Evolutionary conservation across 495 filamentous ascomycete genomes (phyloP).

Genomic region (Hypoxylon lenormandii): DNA sequence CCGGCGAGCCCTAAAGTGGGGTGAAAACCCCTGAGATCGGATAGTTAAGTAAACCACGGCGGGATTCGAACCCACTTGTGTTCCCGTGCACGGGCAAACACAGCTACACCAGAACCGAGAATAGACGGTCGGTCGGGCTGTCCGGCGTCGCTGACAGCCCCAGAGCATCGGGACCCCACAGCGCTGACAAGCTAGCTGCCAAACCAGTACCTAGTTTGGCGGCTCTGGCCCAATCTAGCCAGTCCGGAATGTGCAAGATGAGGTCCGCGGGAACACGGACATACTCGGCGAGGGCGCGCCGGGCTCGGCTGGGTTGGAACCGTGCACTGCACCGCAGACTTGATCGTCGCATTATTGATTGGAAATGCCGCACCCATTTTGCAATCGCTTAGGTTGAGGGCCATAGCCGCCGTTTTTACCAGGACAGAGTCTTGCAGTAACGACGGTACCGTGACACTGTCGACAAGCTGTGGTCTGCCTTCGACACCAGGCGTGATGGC

Average conservation of each 20-base stretch:
- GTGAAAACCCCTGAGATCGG: too few relatives aligned
- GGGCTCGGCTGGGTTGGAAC: constrained; percentile 29
- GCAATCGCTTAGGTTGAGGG: constrained; percentile 54
- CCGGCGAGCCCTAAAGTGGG: too few relatives aligned
- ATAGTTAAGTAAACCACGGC: too few relatives aligned
- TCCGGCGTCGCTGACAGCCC: too few relatives aligned
- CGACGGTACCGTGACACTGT: background rate
- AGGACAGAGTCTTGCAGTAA: constrained; percentile 50
- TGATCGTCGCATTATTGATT: constrained; percentile 22
- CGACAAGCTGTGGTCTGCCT: background rate
- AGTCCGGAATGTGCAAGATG: constrained; percentile 32
- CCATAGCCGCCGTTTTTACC: constrained; percentile 58
- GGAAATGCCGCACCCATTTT: constrained; percentile 42
- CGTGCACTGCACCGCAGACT: constrained; percentile 44
- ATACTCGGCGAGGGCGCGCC: constrained; percentile 50
- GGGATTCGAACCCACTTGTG: too few relatives aligned
- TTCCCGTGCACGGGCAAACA: too few relatives aligned
- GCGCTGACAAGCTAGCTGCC: constrained; percentile 15
- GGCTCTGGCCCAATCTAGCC: constrained; percentile 31
- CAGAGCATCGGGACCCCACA: too few relatives aligned
- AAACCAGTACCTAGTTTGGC: constrained; percentile 40
- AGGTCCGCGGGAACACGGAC: constrained; percentile 30
- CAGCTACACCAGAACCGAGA: too few relatives aligned
- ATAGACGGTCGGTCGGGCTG: too few relatives aligned
- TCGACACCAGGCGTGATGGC: background rate